Base-by-base conservation (phyloP, 2,329 filamentous ascomycete species). In the Stachybotrys elegans region DNA sequence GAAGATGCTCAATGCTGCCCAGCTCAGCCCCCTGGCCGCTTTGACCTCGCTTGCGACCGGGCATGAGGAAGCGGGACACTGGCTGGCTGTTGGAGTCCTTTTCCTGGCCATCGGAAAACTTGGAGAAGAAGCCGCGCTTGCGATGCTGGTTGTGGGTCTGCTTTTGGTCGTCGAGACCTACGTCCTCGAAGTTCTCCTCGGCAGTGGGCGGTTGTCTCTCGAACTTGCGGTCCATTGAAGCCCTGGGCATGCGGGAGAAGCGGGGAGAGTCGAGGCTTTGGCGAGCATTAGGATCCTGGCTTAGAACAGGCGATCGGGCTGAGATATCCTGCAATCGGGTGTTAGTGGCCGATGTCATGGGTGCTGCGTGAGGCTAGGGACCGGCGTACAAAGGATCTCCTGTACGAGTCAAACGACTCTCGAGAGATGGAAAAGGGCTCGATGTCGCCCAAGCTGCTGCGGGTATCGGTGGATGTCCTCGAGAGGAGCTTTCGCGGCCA, bases 401-500 rank as follows among this genome's bases (percentile, higher is more conserved):
- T 79, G 68, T 97, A 97, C 4, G 91, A 95, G 63, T 97, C 93
- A 60, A 97, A 97, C 2, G 91, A 96, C 69, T 97, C 93, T 57
- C 92, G 81, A 29, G 91, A 95, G 62, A 97, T 97, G 51, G 86
- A 89, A 63, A 97, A 97, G 13, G 86, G 90, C 61, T 97, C 92
- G 55, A 90, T 91, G 49, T 95, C 89, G 56, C 83, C 82, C 47
- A 88, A 72, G 55, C 85, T 79, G 59, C 77, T 81, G 44, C 69
- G 68, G 23, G 71, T 76, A 51, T 79, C 75, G 52, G 70, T 73
- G 5, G 79, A 82, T 35, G 68, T 70, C 44, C 76, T 70, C 9
- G 76, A 74, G 45, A 79, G 65, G 48, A 74, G 72, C 49, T 73
- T 69, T 53, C 73, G 72, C 21, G 75, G 75, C 90, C 90, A 96